phyloP scores from a whole-genome alignment of 1,284 basidiomycete genomes.

The Moesziomyces sp. region DNA sequence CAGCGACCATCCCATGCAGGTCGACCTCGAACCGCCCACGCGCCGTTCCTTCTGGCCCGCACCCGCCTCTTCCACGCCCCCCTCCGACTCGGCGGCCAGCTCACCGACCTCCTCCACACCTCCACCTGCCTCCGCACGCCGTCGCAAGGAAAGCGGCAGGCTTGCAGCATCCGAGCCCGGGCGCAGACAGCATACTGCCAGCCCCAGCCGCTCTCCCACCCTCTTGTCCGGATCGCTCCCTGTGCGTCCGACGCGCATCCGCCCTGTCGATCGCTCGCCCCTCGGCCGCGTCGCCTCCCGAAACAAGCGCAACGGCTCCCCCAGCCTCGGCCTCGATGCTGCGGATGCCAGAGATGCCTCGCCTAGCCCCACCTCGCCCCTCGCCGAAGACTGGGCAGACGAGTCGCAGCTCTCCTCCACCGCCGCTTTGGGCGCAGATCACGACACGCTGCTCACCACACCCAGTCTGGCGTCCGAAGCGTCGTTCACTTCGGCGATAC shows the following conservation, averaged over 20 bases:
- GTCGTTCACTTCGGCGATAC: slow-evolving; percentile 16
- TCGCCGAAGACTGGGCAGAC: slow-evolving; percentile 11
- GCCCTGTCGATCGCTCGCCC: slow-evolving; percentile 22
- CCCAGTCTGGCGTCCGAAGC: slow-evolving; percentile 29
- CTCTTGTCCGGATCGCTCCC: slow-evolving; percentile 2
- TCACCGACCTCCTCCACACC: slow-evolving; percentile 6
- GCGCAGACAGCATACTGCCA: slow-evolving; percentile 24
- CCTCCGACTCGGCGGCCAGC: slow-evolving; percentile 11
- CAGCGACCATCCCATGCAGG: slow-evolving; percentile 49
- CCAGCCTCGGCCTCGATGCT: slow-evolving; percentile 12
- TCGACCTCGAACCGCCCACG: slow-evolving; percentile 45
- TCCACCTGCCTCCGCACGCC: neutral
- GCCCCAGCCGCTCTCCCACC: slow-evolving; percentile 26
- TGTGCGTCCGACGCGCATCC: slow-evolving; percentile 10
- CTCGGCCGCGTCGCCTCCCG: slow-evolving; percentile 8
- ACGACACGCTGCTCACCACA: slow-evolving; percentile 3
- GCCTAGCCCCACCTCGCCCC: neutral
- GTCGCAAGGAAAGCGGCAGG: slow-evolving; percentile 25
- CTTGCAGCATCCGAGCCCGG: slow-evolving; percentile 3
- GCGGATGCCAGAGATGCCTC: neutral
- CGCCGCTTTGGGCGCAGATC: neutral
- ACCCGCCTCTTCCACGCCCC: slow-evolving; percentile 7
- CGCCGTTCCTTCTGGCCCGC: slow-evolving; percentile 35
- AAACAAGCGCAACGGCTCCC: slow-evolving; percentile 29
- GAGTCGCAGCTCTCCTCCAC: neutral